Percentiles rank a stretch among this genome's conserved stretches.
Conservation (phyloP, 768 basidiomycete genomes). For the Tulasnella sp. region DNA sequence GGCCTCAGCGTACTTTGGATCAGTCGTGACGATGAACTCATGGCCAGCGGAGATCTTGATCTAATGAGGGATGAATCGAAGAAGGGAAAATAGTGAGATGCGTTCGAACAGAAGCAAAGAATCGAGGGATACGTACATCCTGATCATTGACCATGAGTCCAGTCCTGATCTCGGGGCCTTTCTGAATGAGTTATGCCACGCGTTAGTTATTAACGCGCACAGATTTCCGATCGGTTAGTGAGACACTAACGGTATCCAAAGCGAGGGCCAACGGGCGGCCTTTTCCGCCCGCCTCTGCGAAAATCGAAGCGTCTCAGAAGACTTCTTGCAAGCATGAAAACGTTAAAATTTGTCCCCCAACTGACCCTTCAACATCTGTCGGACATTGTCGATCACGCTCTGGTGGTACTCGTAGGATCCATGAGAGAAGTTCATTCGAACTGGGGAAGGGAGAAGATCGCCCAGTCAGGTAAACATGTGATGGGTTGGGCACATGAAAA, state of each 20-base stretch:
- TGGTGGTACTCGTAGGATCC: slow-evolving; percentile 98
- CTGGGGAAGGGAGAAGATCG: slow-evolving; percentile 33
- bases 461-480: not conserved
- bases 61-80: slow-evolving; percentile 31
- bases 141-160: slow-evolving; percentile 78
- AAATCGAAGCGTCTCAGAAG: not conserved
- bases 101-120: slow-evolving; percentile 7
- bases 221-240: not conserved
- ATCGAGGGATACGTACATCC: slow-evolving; percentile 50
- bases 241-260: slow-evolving; percentile 73
- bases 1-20: slow-evolving; percentile 62
- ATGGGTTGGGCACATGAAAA: not conserved
- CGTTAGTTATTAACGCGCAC: slow-evolving; percentile 8
- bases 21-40: slow-evolving; percentile 84
- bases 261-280: slow-evolving; percentile 96
- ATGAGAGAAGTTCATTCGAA: slow-evolving; percentile 99
- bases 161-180: slow-evolving; percentile 99
- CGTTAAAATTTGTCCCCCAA: slow-evolving; percentile 7
- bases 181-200: slow-evolving; percentile 38
- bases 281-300: slow-evolving; percentile 40
- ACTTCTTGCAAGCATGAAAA: not conserved
- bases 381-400: slow-evolving; percentile 95
- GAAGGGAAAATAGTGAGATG: slow-evolving; percentile 10
- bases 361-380: slow-evolving; percentile 71
- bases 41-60: slow-evolving; percentile 81